A percentile compares a stretch with the other conserved stretches of the same genome.
Evolutionary conservation across 1,284 basidiomycete species (phyloP).

Genomic region (Blastosporella zonata): DNA sequence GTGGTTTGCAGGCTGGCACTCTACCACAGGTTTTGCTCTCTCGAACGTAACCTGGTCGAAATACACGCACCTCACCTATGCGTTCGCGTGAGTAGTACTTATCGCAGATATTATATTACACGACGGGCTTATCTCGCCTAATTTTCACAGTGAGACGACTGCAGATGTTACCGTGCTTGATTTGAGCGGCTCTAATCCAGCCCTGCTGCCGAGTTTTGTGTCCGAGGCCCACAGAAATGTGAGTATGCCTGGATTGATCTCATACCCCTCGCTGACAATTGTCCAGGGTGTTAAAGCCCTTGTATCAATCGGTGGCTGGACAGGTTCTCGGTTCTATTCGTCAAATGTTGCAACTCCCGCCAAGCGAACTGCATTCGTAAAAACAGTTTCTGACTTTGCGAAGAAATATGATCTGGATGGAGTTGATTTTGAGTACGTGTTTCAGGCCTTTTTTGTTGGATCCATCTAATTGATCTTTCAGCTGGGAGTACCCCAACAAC

Average conservation of each 20-base stretch:
- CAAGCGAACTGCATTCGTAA: constrained; percentile 68
- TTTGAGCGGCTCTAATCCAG: constrained; percentile 40
- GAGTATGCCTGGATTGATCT: constrained; percentile 17
- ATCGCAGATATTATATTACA: no score
- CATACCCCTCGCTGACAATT: not conserved
- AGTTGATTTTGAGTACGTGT: constrained; percentile 83
- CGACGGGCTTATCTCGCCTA: not conserved
- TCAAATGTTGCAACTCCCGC: constrained; percentile 58
- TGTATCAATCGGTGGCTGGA: constrained; percentile 89
- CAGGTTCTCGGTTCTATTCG: constrained; percentile 77
- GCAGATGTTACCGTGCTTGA: constrained; percentile 41
- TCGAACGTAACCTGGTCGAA: constrained; percentile 45
- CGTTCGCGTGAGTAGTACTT: constrained; percentile 51
- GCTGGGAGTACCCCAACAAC: constrained; percentile 85
- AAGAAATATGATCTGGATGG: constrained; percentile 73
- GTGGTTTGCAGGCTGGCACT: constrained; percentile 48
- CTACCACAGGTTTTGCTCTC: constrained; percentile 37
- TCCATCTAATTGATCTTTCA: constrained; percentile 28
- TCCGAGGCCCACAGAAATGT: constrained; percentile 51
- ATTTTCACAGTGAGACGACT: constrained; percentile 43
- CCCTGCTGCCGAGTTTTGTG: constrained; percentile 52
- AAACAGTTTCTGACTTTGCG: constrained; percentile 63
- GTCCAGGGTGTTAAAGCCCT: constrained; percentile 63
- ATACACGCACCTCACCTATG: constrained; percentile 49
- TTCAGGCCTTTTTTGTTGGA: not conserved